A percentile compares a stretch with the other conserved stretches of the same genome.
Conservation (phyloP, 164 flowering plant species). For the Umbellularia californica region DNA sequence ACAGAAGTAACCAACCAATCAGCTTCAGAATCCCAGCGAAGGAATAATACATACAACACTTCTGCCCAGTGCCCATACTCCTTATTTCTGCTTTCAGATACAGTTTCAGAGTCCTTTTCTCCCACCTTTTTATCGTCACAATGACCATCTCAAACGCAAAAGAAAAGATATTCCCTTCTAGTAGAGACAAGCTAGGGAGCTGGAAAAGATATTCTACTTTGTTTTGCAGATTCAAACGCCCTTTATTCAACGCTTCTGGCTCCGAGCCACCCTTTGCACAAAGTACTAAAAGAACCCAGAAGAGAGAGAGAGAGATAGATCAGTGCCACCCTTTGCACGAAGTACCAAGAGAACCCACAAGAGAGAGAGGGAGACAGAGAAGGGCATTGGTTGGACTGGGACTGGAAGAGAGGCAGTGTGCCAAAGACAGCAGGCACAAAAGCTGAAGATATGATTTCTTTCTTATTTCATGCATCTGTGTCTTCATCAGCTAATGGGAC, state of each 20-base stretch:
- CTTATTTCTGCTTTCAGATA: conserved; percentile 3
- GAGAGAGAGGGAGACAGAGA: neutral
- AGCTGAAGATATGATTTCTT: conserved; percentile 7
- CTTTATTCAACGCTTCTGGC: neutral
- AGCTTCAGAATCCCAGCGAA: neutral
- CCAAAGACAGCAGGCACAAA: conserved; percentile 5
- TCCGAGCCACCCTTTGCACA: neutral
- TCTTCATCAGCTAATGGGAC: neutral
- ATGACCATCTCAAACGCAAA: neutral
- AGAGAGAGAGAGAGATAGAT: neutral
- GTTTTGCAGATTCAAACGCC: conserved; percentile 1
- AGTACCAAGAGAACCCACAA: neutral
- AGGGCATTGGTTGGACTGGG: neutral
- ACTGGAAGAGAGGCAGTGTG: neutral
- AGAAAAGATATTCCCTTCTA: conserved; percentile 10
- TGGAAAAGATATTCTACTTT: conserved; percentile 10
- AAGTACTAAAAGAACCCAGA: neutral
- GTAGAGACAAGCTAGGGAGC: conserved; percentile 7
- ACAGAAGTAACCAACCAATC: conserved; percentile 6
- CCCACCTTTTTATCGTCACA: conserved; percentile 1
- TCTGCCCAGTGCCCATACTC: neutral
- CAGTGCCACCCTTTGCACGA: conserved; percentile 1
- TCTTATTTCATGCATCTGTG: neutral
- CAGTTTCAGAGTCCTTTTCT: conserved; percentile 2
- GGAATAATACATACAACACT: neutral